phyloP scores from a whole-genome alignment of 305 asterid species.

The Nicotiana rustica region DNA sequence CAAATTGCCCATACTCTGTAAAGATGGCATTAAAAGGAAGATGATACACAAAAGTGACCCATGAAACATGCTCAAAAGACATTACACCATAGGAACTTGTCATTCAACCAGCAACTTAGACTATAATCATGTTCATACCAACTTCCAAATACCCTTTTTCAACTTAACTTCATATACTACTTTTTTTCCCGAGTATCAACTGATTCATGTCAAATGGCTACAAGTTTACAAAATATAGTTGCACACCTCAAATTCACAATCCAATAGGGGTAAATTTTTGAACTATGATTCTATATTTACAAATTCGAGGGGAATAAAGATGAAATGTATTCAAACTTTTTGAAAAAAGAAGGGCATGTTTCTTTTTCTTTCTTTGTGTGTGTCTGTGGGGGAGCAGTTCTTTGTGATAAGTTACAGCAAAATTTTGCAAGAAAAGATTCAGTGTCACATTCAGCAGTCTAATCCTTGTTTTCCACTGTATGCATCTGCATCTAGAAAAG shows the following conservation, averaged over 20 bases:
- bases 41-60: constrained; percentile 16
- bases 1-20: constrained; percentile 67
- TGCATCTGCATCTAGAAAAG: neutral
- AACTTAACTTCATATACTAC: no score
- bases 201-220: neutral
- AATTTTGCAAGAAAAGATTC: neutral
- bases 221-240: neutral
- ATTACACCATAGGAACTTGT: neutral
- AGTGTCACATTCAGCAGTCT: neutral
- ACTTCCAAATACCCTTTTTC: no score
- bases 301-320: neutral
- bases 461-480: neutral
- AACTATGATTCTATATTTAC: neutral
- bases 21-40: constrained; percentile 3
- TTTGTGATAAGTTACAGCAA: neutral
- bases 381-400: no score
- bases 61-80: neutral
- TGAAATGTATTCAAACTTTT: no score
- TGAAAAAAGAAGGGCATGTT: neutral
- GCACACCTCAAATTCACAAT: neutral
- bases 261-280: constrained; percentile 14
- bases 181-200: no score
- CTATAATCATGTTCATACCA: no score
- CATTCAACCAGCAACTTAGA: neutral
- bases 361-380: no score